Evolutionary conservation across 495 filamentous ascomycete species (phyloP).

Genomic region (Amniculicola lignicola): DNA sequence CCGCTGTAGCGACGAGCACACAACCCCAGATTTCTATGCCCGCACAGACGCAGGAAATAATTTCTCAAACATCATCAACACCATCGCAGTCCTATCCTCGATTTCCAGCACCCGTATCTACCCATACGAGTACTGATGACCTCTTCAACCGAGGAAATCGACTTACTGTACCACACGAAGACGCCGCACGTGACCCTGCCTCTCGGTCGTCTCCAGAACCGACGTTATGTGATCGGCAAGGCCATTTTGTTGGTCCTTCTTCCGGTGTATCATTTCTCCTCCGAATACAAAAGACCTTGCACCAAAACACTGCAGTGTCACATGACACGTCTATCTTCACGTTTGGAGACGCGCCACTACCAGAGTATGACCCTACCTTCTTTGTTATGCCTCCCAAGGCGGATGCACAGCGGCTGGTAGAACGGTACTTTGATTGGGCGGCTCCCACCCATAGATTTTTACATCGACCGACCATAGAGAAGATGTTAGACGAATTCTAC

Average conservation of each 20-base stretch:
- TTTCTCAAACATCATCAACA: neutral
- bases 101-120: constrained; percentile 1
- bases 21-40: constrained; percentile 9
- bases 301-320: constrained; percentile 18
- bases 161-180: constrained; percentile 11
- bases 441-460: constrained; percentile 40
- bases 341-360: constrained; percentile 23
- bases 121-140: neutral
- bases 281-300: constrained; percentile 18
- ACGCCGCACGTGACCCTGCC: constrained; percentile 3
- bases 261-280: constrained; percentile 24
- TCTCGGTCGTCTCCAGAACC: constrained; percentile 20
- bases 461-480: constrained; percentile 41
- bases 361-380: constrained; percentile 21
- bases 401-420: constrained; percentile 33
- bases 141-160: neutral
- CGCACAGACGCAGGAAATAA: neutral
- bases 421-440: constrained; percentile 43
- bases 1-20: constrained; percentile 3
- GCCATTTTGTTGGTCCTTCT: constrained; percentile 20
- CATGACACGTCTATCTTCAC: constrained; percentile 28
- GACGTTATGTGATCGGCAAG: constrained; percentile 21
- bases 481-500: constrained; percentile 39
- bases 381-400: constrained; percentile 23
- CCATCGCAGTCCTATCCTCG: constrained; percentile 3